Evolutionary conservation across 805 yeast species (phyloP), one percentile per base, ranked within the genome.

Genomic region (Yamadazyma tumulicola): DNA sequence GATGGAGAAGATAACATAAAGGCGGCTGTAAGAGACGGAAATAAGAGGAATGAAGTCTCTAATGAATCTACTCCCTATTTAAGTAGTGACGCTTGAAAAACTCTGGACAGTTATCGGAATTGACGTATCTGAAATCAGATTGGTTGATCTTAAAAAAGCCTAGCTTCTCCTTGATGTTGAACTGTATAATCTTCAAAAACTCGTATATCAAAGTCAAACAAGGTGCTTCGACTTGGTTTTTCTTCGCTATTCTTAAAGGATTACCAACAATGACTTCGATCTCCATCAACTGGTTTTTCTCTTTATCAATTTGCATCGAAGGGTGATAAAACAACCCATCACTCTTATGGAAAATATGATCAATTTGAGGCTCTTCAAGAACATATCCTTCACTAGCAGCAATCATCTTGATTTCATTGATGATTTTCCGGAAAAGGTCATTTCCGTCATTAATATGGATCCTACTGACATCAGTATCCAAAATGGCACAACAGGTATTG

Each of bases 341-440:
- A 10, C 67, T 64, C 14, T 76, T 66, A 43, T 76, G 78, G 23
- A 77, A 53, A 65, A 77, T 73, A 30, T 49, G 41, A 18, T 74
- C 64, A 39, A 74, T 74, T 14, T 69, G 54, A n/a, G 59, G 72
- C 16, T 55, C 67, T 1, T 77, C 76, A 20, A 84, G 49, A 3
- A 62, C 65, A 23, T 74, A 69, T 0, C 85, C 85, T 39, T 81
- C 89, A 7, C 85, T 75, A 33, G 72, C 74, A 8, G 95, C 94
- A 39, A 83, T 72, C 3, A 67, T 69, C 14, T 72, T 54, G 12
- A 85, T 67, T 54, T 84, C 94, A 23, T 64, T 55, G 88, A 81
- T 81, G 0, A 85, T 82, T 3, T 85, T 86, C 14, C 47, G 38
- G 29, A 66, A 52, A 13, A 66, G 39, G 0, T 46, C 36, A 38